Evolutionary conservation across 768 basidiomycete genomes (phyloP), one percentile per base, ranked within the genome.

Genomic region (Tricholoma bakamatsutake): DNA sequence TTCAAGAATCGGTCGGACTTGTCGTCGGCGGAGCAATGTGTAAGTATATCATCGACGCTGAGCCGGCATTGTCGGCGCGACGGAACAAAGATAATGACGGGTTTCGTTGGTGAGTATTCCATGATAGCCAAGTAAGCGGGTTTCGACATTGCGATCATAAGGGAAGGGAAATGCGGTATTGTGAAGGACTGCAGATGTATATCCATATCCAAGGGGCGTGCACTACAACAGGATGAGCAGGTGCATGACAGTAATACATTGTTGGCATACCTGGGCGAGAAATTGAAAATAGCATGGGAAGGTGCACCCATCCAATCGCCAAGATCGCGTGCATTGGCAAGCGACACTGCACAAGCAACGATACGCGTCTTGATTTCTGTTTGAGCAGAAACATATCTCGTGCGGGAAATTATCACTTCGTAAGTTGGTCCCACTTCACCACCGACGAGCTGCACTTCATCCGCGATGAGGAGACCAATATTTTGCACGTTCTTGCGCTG

Each of bases 141-240:
- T 67, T 98, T 98, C 8, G 95, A 94, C 97, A 99, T 98, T 45
- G 94, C 82, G 57, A 98, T 93, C 96, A 99, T 98, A 40, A 99
- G 76, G 0, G 94, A 97, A 0, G 97, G 94, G 83, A 96, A 97
- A 66, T 98, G 97, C n/a, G 94, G 92, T 46, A 94, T 91, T 27
- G 82, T 83, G 76, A 97, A 99, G 40, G 90, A 93, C 65, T 99
- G 97, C 7, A 99, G 74, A 66, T 98, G 95, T 48, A 99, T 94
- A 56, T 98, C 93, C 85, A 99, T 90, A 60, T 97, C 94, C 10
- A 98, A 74, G 2, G 96, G 94, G n/a, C 96, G 91, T 13, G 95
- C 93, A 62, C 93, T 93, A 60, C 0, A 54, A 18, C 39, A 49
- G 18, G 21, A 40, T 64, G 21, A 66, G 52, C 34, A 46, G 33